Evolutionary conservation across 164 flowering plant species (phyloP), one percentile per base, ranked within the genome.

Genomic region (Platanus orientalis): DNA sequence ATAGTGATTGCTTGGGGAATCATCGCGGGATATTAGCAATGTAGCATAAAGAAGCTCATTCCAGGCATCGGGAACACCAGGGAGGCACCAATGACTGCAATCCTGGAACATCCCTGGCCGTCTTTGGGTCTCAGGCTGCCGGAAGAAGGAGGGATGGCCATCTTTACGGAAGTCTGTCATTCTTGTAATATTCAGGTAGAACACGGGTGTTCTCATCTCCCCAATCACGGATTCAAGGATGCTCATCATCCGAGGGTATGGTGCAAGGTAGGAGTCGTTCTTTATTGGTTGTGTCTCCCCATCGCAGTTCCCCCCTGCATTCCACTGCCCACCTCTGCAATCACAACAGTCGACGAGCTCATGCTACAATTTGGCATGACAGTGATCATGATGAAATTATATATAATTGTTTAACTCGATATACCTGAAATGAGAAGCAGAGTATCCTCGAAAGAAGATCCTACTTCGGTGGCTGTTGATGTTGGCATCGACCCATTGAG

Each of bases 311-410:
- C 89, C 90, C 1, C 90, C 84, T 0, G 89, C 73, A 45, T 80
- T 80, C 91, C 95, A 85, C 34, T 76, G 79, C 29, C 89, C 89
- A n/a, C 86, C 84, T 47, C 93, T 83, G 69, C 61, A 53, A n/a
- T 54, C 12, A 14, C 42, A n/a, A n/a, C n/a, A n/a, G n/a, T n/a
- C n/a, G n/a, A n/a, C n/a, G n/a, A n/a, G n/a, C n/a, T n/a, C n/a
- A n/a, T n/a, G n/a, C n/a, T n/a, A n/a, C n/a, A n/a, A n/a, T n/a
- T n/a, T n/a, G n/a, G n/a, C n/a, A n/a, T n/a, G n/a, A n/a, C n/a
- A n/a, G n/a, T n/a, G n/a, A n/a, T n/a, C n/a, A n/a, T n/a, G n/a
- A n/a, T n/a, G n/a, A n/a, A n/a, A n/a, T n/a, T n/a, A n/a, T n/a
- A n/a, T n/a, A n/a, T n/a, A n/a, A n/a, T n/a, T n/a, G n/a, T n/a